Base-by-base conservation (phyloP, 2,329 filamentous ascomycete genomes). In the Penicillium sp. region DNA sequence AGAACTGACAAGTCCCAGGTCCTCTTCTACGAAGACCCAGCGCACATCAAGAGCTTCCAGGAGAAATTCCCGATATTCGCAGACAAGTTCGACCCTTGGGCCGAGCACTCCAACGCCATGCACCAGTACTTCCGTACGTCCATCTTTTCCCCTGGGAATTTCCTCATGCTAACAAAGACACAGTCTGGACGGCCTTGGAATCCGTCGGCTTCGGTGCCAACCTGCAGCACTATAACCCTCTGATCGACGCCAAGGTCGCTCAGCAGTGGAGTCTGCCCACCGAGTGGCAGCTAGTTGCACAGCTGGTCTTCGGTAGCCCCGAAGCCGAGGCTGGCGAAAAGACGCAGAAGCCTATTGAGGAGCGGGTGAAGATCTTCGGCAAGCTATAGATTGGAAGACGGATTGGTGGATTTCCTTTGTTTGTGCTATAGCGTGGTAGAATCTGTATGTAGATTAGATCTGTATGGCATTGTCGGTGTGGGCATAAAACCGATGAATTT, bases 201-300 rank as follows among this genome's bases (percentile, higher is more conserved):
- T 79, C 84, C 53, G 89, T 93, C 68, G 89, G 90, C 27, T 81
- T 95, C 49, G 89, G 89, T 58, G 87, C 86, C 67, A 95, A 91
- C 78, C 79, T 95, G 46, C 90, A 95, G 79, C 90, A 95, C 77
- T 95, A 95, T 79, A 93, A 89, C 80, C 89, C 89, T 18, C 72
- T 95, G 50, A 82, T 95, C 60, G 87, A 95, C 73, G 77, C 79
- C 57, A 82, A 84, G 74, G 86, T 90, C 46, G 73, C 79, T 39
- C 75, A 75, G 54, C 75, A 82, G 60, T 95, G 88, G 87, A 78
- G 79, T 49, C 62, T 95, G 28, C 86, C 88, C 38, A 64, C 73
- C 15, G 79, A 80, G 61, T 95, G 90, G 89, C 81, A 81, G 65
- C 80, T 95, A 57, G 82, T 85, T 66, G 85, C 87, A 23, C 89